These are phyloP conservation scores for Wickerhamomyces canadensis DNA, from an alignment of 805 yeast genomes.

Conservation along the genomic window DNA sequence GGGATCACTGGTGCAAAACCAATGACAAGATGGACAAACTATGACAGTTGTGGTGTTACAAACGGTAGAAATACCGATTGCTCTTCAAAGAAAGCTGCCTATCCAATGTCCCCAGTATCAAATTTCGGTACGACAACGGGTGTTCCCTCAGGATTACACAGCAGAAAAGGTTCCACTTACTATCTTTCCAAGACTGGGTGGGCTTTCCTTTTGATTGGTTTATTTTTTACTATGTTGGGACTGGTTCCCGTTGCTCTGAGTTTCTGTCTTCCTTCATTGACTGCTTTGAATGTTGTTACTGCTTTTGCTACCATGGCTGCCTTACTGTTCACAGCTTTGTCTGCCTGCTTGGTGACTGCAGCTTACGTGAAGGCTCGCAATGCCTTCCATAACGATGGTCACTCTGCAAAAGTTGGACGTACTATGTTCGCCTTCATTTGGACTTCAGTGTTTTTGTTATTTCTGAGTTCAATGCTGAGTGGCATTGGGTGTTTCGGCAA, in stretches of 20 bases:
- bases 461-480: conserved; percentile 14
- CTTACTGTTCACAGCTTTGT: conserved; percentile 37
- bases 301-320: conserved; percentile 26
- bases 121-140: conserved; percentile 54
- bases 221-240: conserved; percentile 47
- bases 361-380: conserved; percentile 49
- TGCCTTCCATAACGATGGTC: conserved; percentile 39
- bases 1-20: conserved; percentile 34
- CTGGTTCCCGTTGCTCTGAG: conserved; percentile 31
- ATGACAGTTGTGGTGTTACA: conserved; percentile 49
- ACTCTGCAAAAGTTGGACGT: conserved; percentile 38
- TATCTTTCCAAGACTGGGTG: conserved; percentile 65
- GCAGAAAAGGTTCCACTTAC: conserved; percentile 47
- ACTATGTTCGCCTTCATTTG: conserved; percentile 58
- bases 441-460: conserved; percentile 37
- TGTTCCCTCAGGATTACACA: conserved; percentile 50
- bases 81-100: conserved; percentile 59
- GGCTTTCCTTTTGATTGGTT: conserved; percentile 55
- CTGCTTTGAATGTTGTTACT: conserved; percentile 15
- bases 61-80: conserved; percentile 46
- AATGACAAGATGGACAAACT: conserved; percentile 74
- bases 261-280: conserved; percentile 18
- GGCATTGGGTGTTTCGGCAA: conserved; percentile 18
- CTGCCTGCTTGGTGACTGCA: conserved; percentile 48
- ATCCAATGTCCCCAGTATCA: conserved; percentile 75